Evolutionary conservation across 129 eudicot species (phyloP).

Genomic region (Artemisia argyi): DNA sequence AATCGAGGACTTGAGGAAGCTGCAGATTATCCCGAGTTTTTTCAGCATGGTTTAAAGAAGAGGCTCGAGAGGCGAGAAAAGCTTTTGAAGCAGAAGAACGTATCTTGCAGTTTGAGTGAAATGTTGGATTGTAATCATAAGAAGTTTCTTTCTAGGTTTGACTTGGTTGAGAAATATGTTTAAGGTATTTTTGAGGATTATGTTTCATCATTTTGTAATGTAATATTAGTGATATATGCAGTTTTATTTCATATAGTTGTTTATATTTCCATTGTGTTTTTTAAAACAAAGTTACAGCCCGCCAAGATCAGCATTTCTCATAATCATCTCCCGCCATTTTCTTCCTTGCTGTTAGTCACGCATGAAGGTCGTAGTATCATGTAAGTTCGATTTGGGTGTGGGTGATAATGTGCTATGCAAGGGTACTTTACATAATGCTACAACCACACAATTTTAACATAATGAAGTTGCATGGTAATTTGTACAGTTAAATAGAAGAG

Average conservation of each 20-base stretch:
- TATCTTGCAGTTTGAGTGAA: constrained; percentile 82
- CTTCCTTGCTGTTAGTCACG: too few relatives aligned
- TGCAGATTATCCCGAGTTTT: constrained; percentile 75
- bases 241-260: not conserved
- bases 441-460: too few relatives aligned
- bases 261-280: not conserved
- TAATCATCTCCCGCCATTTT: too few relatives aligned
- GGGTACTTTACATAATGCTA: too few relatives aligned
- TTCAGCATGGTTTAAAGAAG: constrained; percentile 86
- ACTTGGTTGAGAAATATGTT: constrained; percentile 45
- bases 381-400: too few relatives aligned
- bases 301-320: too few relatives aligned
- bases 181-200: constrained; percentile 17
- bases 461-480: too few relatives aligned
- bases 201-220: constrained; percentile 15
- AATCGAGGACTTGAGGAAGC: constrained; percentile 69
- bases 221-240: constrained; percentile 22
- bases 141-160: constrained; percentile 76
- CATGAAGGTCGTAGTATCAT: too few relatives aligned
- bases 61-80: constrained; percentile 75
- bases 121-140: constrained; percentile 88
- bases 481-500: too few relatives aligned
- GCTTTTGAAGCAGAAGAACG: constrained; percentile 56
- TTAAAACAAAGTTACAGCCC: too few relatives aligned
- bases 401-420: too few relatives aligned